Evolutionary conservation across 202 grass and related monocot genomes (phyloP).

Genomic region (Carex arenaria): DNA sequence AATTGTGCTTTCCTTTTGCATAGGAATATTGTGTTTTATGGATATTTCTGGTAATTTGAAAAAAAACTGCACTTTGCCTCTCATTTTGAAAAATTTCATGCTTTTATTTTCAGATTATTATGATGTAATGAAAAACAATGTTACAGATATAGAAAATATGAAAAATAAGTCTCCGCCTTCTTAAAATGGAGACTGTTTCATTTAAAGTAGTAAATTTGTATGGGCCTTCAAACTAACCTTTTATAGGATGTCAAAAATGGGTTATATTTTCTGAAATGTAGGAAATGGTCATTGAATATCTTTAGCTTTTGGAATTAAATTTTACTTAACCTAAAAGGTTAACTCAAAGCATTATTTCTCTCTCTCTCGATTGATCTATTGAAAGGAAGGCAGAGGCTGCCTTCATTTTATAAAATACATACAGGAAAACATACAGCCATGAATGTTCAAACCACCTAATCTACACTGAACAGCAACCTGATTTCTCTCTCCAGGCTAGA

Average conservation of each 20-base stretch:
- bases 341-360: not conserved
- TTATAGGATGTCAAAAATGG: not conserved
- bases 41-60: not conserved
- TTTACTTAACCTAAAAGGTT: constrained; percentile 8
- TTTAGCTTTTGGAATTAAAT: not conserved
- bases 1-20: not conserved
- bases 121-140: not conserved
- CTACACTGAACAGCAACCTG: too few species aligned
- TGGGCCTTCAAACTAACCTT: not conserved
- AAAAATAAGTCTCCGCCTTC: not conserved
- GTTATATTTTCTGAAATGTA: not conserved
- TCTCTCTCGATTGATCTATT: not conserved
- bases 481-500: constrained; percentile 19
- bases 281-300: not conserved
- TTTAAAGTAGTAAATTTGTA: not conserved
- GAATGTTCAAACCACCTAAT: too few species aligned
- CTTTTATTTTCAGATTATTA: not conserved
- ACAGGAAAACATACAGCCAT: too few species aligned
- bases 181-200: not conserved
- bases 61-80: not conserved
- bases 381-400: too few species aligned
- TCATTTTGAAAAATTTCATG: not conserved
- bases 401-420: too few species aligned
- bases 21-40: not conserved
- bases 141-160: not conserved